phyloP scores from a whole-genome alignment of 1,139 yeast species.

The Debaryomycetaceae sp. region DNA sequence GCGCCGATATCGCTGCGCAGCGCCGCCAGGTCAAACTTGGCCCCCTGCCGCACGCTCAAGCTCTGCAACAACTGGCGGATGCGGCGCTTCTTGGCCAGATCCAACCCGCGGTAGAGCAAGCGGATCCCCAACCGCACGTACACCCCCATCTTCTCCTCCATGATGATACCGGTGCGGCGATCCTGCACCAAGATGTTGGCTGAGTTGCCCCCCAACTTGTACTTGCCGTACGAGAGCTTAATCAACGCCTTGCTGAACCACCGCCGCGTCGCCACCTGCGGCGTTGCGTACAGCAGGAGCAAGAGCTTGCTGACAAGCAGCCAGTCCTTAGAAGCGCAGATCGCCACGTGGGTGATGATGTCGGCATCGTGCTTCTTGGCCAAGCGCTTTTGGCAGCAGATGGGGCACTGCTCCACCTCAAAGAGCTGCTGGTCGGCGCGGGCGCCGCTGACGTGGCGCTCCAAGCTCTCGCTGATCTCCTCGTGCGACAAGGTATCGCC shows the following conservation, averaged over 20 bases:
- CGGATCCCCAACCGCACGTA: constrained; percentile 87
- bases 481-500: constrained; percentile 53
- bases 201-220: constrained; percentile 82
- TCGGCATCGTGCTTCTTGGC: constrained; percentile 54
- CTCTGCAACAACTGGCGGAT: constrained; percentile 56
- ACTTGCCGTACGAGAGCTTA: constrained; percentile 83
- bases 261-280: constrained; percentile 77
- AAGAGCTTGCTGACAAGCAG: constrained; percentile 62
- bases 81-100: constrained; percentile 49
- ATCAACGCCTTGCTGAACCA: constrained; percentile 85
- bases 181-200: constrained; percentile 95
- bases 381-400: constrained; percentile 63
- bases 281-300: constrained; percentile 70
- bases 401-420: constrained; percentile 68
- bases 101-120: constrained; percentile 71
- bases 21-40: constrained; percentile 67
- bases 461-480: constrained; percentile 58
- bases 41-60: constrained; percentile 77
- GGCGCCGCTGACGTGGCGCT: constrained; percentile 21
- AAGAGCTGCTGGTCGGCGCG: constrained; percentile 31
- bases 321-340: constrained; percentile 81
- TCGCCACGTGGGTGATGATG: constrained; percentile 79
- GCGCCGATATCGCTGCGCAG: constrained; percentile 68
- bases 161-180: constrained; percentile 75
- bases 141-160: constrained; percentile 90